Base-by-base conservation (phyloP, 441 rosid species). In the Populus hybrid region DNA sequence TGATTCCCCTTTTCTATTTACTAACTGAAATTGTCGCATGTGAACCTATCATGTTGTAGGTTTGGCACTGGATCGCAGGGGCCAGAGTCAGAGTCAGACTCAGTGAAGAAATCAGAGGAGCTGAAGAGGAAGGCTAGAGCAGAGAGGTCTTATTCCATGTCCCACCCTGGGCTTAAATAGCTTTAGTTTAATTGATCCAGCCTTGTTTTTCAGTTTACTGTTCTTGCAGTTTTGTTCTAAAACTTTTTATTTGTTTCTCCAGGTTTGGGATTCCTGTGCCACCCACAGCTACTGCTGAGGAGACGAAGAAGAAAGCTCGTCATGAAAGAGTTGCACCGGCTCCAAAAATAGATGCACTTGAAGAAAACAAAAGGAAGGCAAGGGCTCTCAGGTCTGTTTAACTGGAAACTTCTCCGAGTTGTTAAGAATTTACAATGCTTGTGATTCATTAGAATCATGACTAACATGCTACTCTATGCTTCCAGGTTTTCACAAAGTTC, bases 101-200 rank as follows among this genome's bases (percentile, higher is more conserved):
- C 69, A 66, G 68, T 82, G 46, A 90, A 88, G 83, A 86, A 84
- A 75, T 87, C 89, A 7, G 98, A 94, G 86, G 97, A 89, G 64
- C 79, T 89, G 84, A 96, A 94, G 86, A 91, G 94, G 83, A 96
- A 91, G 82, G 94, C 96, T 77, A 85, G 98, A 87, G 95, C 98
- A 67, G 98, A 94, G 84, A 94, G 99, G 98, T 94, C 63, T 74
- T 70, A 36, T 70, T 9, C 30, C n/a, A 71, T 40, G 11, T 50
- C 6, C 72, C 61, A 7, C 16, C 21, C 1, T 6, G 71, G 35
- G 40, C 11, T 69, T 28, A 26, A 24, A 30, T 67, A 14, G 10
- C 67, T 28, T 30, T 3, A 24, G 28, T 76, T 36, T 24, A 75
- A 28, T 32, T 80, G 59, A n/a, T 14, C 23, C 36, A n/a, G 14